Conservation (phyloP, 2,329 filamentous ascomycete genomes). For the Metarhizium sp. region DNA sequence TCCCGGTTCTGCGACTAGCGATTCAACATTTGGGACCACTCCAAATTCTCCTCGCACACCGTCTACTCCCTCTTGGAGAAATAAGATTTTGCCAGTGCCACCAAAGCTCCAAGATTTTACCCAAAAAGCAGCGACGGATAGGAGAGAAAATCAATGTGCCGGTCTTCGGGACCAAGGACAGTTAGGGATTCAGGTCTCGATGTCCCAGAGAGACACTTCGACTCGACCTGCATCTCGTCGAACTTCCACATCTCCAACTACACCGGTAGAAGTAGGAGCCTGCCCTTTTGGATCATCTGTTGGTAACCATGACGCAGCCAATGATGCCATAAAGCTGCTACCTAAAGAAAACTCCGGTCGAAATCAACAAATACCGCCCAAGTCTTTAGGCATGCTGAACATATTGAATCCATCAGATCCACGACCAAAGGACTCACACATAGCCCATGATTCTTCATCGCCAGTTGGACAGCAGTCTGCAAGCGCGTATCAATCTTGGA, state of each 20-base stretch:
- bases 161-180: slow-evolving; percentile 39
- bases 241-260: slow-evolving; percentile 34
- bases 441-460: slow-evolving; percentile 6
- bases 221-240: slow-evolving; percentile 46
- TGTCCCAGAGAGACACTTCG: slow-evolving; percentile 53
- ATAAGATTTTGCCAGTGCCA: slow-evolving; percentile 13
- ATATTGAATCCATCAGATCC: slow-evolving; percentile 28
- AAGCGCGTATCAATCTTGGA: slow-evolving; percentile 7
- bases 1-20: slow-evolving; percentile 20
- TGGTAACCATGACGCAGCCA: slow-evolving; percentile 14
- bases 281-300: slow-evolving; percentile 12
- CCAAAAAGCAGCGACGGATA: slow-evolving; percentile 11
- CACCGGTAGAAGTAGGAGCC: slow-evolving; percentile 20
- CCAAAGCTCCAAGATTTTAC: slow-evolving; percentile 14
- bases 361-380: slow-evolving; percentile 16
- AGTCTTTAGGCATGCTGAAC: slow-evolving; percentile 25
- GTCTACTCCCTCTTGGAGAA: slow-evolving; percentile 22
- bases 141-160: slow-evolving; percentile 44
- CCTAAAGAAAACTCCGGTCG: slow-evolving; percentile 14
- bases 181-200: slow-evolving; percentile 51
- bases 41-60: slow-evolving; percentile 27
- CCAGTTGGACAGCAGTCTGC: not conserved
- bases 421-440: slow-evolving; percentile 11
- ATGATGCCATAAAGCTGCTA: slow-evolving; percentile 12
- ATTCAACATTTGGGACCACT: slow-evolving; percentile 21